Evolutionary conservation across 345 rosid genomes (phyloP).

Genomic region (Corchorus capsularis): DNA sequence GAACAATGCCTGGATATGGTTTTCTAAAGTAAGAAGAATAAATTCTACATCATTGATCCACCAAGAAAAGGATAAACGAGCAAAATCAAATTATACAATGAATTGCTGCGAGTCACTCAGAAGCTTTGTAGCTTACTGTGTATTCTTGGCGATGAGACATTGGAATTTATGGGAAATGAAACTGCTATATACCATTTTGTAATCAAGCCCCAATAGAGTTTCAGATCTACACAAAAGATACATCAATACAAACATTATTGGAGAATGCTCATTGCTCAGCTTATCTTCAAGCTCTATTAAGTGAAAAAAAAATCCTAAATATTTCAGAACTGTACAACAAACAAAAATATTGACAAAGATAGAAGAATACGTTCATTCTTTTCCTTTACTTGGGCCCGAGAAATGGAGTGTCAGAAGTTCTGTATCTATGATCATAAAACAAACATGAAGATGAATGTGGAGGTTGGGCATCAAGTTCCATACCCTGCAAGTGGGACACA

Average conservation of each 20-base stretch:
- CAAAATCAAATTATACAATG: too few relatives aligned
- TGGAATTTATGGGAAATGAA: not conserved
- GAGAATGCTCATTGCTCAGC: slow-evolving; percentile 1
- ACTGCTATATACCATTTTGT: not conserved
- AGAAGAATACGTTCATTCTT: not conserved
- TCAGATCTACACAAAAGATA: not conserved
- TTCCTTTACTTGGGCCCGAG: slow-evolving; percentile 19
- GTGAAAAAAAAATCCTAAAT: not conserved
- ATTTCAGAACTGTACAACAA: slow-evolving; percentile 3
- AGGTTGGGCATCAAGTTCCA: slow-evolving; percentile 33
- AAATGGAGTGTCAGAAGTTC: slow-evolving; percentile 22
- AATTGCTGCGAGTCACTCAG: too few relatives aligned
- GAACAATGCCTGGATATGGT: too few relatives aligned
- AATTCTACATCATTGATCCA: too few relatives aligned
- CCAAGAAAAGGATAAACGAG: too few relatives aligned
- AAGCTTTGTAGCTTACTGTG: too few relatives aligned
- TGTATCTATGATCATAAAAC: slow-evolving; percentile 33
- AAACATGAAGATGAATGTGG: slow-evolving; percentile 29
- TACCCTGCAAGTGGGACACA: slow-evolving; percentile 25
- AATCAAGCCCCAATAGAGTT: not conserved
- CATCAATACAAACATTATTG: not conserved
- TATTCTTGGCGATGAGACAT: not conserved
- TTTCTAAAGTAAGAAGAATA: too few relatives aligned
- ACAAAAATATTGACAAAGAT: not conserved
- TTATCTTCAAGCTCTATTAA: not conserved